A percentile compares a stretch with the other conserved stretches of the same genome.
These are phyloP conservation scores for Acanthamoeba sp. DNA, from an alignment of 208 protist genomes.

Conservation along the genomic window DNA sequence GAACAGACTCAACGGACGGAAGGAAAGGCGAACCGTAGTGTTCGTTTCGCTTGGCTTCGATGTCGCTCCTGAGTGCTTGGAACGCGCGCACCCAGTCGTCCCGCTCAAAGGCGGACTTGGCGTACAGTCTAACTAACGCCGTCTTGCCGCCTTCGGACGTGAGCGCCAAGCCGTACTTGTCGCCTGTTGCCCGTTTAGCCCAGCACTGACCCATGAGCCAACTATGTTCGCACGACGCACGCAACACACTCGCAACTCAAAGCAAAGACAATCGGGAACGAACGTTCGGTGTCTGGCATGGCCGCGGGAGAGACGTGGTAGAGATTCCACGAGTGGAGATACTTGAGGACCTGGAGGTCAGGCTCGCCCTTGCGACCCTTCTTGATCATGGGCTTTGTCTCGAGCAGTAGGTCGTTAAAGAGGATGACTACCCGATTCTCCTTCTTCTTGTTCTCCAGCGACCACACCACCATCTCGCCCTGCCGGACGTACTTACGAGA, in stretches of 20 bases:
- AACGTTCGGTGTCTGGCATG: slow-evolving; percentile 40
- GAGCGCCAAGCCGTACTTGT: slow-evolving; percentile 8
- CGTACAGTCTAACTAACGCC: slow-evolving; percentile 35
- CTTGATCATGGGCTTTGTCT: slow-evolving; percentile 64
- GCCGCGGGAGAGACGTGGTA: slow-evolving; percentile 6
- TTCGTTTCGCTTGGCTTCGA: slow-evolving; percentile 51
- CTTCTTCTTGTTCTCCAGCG: slow-evolving; percentile 57
- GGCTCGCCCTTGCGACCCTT: slow-evolving; percentile 19
- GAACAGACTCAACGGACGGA: not conserved
- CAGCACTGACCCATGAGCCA: no score
- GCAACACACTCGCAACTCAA: no score
- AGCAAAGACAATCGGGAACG: not conserved
- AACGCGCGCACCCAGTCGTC: slow-evolving; percentile 50
- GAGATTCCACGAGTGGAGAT: slow-evolving; percentile 42
- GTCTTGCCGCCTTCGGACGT: slow-evolving; percentile 52
- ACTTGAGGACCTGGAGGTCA: slow-evolving; percentile 42
- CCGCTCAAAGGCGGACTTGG: slow-evolving; percentile 36
- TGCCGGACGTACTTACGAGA: slow-evolving; percentile 62
- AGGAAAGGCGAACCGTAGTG: not conserved
- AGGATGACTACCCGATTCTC: slow-evolving; percentile 58
- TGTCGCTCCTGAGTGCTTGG: not conserved
- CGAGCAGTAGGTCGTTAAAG: slow-evolving; percentile 70
- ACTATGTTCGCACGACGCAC: no score
- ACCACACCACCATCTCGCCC: slow-evolving; percentile 37
- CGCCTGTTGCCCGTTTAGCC: not conserved